Base-by-base conservation (phyloP, 768 basidiomycete species). In the Tylopilus intermedius region DNA sequence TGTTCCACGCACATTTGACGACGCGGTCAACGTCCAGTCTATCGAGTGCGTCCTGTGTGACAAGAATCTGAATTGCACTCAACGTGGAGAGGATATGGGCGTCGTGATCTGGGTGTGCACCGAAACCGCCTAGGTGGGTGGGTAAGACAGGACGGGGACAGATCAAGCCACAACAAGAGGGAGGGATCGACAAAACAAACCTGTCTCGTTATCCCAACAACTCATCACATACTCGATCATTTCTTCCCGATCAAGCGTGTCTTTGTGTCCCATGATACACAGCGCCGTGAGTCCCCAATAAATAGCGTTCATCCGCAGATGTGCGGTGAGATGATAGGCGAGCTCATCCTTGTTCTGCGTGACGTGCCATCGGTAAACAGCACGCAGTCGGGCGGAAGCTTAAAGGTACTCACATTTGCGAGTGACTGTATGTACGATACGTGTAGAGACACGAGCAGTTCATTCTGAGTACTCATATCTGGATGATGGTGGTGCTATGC, bases 281-380 rank as follows among this genome's bases (percentile, higher is more conserved):
- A 95, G 73, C 0, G 96, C 93, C 0, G 88, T 92, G 38, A 94
- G 74, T 8, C 93, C 96, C 96, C 96, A 99, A 69, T 96, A 99
- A 8, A 98, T 76, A 2, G 94, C 95, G 68, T 97, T 98, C 71
- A 99, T 76, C 7, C 95, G 88, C 7, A 98, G 79, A 69, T 99
- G 96, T 11, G 93, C 77, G 0, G 94, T 94, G 18, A 95, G 76
- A 67, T 95, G 91, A 71, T 95, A 95, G 1, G 80, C 76, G 15
- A 96, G 77, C 58, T 93, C 91, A 74, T 91, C 83, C 53, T 86
- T 86, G 70, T 75, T 85, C 89, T 89, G 62, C n/a, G 10, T 38
- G 38, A 10, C 18, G 38, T 40, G 30, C 30, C 30, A 30, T 10
- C 7, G 30, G 30, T 65, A 18, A 62, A 56, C 29, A 11, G 26